Percentiles rank a stretch among this genome's conserved stretches.
phyloP scores from a whole-genome alignment of 805 yeast species.

The Teunomyces barrocoloradensis region DNA sequence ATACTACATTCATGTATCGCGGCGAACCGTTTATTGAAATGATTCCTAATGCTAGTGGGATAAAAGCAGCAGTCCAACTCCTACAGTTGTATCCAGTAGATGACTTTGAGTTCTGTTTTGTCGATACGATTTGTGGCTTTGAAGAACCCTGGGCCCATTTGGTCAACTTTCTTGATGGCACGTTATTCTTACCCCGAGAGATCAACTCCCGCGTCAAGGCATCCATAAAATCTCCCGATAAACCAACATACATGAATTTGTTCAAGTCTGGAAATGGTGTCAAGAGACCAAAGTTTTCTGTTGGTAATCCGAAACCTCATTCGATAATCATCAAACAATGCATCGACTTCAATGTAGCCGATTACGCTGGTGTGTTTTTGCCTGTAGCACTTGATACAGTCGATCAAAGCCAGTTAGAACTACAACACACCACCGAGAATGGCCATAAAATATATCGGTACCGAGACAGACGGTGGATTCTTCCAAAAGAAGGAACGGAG shows the following conservation, averaged over 20 bases:
- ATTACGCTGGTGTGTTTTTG: slow-evolving; percentile 26
- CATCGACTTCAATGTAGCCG: slow-evolving; percentile 36
- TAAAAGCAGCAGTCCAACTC: slow-evolving; percentile 27
- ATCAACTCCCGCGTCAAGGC: slow-evolving; percentile 1
- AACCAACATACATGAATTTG: neutral
- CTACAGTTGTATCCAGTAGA: slow-evolving; percentile 43
- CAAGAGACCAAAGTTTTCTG: neutral
- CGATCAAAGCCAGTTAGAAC: slow-evolving; percentile 11
- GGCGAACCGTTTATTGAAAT: slow-evolving; percentile 49
- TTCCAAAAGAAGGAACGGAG: slow-evolving; percentile 22
- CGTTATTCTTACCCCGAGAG: slow-evolving; percentile 7
- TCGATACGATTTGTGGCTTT: slow-evolving; percentile 46
- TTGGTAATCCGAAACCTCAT: slow-evolving; percentile 5
- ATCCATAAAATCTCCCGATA: neutral
- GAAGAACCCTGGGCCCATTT: slow-evolving; percentile 52
- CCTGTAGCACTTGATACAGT: slow-evolving; percentile 23
- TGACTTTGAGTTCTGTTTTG: slow-evolving; percentile 39
- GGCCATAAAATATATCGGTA: slow-evolving; percentile 23
- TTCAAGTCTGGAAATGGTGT: neutral
- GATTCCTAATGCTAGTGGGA: slow-evolving; percentile 41
- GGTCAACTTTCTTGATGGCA: slow-evolving; percentile 18
- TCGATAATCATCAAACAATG: slow-evolving; percentile 33
- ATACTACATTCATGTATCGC: slow-evolving; percentile 52
- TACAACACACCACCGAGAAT: slow-evolving; percentile 15
- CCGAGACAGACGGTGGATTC: slow-evolving; percentile 27